Percentiles rank a stretch among this genome's conserved stretches.
Evolutionary conservation across 1,139 yeast species (phyloP).

Genomic region (Sugiyamaella japonica): DNA sequence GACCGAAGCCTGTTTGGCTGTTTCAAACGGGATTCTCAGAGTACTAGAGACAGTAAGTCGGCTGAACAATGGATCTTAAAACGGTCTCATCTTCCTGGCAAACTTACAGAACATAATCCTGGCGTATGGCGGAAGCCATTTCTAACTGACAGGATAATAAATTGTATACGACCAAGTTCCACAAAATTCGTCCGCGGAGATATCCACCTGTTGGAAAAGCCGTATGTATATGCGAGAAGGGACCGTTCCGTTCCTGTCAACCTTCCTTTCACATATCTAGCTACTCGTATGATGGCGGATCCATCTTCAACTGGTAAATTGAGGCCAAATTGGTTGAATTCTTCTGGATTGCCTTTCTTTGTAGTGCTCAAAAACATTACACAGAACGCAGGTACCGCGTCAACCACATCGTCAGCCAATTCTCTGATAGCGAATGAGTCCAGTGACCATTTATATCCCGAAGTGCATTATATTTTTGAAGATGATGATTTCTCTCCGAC

Average conservation of each 20-base stretch:
- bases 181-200: not conserved
- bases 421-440: not conserved
- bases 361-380: constrained; percentile 10
- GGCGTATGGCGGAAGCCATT: constrained; percentile 1
- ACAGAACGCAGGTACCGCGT: not conserved
- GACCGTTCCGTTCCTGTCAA: not conserved
- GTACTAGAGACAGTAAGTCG: constrained; percentile 34
- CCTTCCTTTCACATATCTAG: not conserved
- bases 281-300: not conserved
- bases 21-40: constrained; percentile 63
- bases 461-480: constrained; percentile 41
- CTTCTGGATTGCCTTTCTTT: constrained; percentile 16
- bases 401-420: constrained; percentile 2
- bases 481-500: constrained; percentile 44
- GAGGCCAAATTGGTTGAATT: constrained; percentile 4
- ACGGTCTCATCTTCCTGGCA: not conserved
- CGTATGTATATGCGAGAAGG: not conserved
- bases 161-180: not conserved
- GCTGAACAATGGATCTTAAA: not conserved
- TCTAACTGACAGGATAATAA: not conserved
- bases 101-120: constrained; percentile 14
- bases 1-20: constrained; percentile 57
- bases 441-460: constrained; percentile 35
- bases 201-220: not conserved
- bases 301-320: not conserved